Evolutionary conservation across 2,329 filamentous ascomycete genomes (phyloP).

Genomic region (Diaporthe citrichinensis): DNA sequence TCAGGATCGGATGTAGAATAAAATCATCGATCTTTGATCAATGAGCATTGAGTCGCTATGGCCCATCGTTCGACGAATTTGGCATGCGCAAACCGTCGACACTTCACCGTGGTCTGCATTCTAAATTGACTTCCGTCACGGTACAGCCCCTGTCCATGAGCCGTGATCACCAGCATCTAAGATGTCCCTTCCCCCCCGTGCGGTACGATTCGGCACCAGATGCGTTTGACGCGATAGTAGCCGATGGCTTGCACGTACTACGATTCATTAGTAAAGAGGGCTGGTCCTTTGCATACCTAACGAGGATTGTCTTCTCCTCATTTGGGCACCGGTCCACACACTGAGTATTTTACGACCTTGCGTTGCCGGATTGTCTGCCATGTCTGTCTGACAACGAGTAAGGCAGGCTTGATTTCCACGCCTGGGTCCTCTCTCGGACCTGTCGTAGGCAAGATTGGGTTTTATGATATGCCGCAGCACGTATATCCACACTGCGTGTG

Average conservation of each 20-base stretch:
- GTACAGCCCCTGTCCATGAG: conserved; percentile 54
- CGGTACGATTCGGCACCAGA: conserved; percentile 45
- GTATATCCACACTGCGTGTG: conserved; percentile 21
- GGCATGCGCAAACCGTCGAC: conserved; percentile 27
- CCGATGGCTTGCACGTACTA: conserved; percentile 4
- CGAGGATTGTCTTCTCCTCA: not conserved
- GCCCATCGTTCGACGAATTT: conserved; percentile 13
- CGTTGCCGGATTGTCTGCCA: conserved; percentile 23
- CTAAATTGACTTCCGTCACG: conserved; percentile 43
- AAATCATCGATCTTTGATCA: conserved; percentile 23
- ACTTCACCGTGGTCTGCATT: conserved; percentile 17
- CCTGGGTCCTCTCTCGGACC: conserved; percentile 23
- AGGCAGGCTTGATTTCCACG: conserved; percentile 28
- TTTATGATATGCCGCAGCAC: conserved; percentile 27
- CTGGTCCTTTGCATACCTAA: conserved; percentile 2
- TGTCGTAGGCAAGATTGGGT: conserved; percentile 36
- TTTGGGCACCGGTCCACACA: conserved; percentile 20
- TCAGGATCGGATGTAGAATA: conserved; percentile 45
- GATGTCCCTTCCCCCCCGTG: conserved; percentile 43
- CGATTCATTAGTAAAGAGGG: conserved; percentile 9
- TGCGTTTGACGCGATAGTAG: conserved; percentile 37
- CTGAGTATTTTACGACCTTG: conserved; percentile 15
- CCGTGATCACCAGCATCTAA: conserved; percentile 54
- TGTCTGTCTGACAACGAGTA: conserved; percentile 23
- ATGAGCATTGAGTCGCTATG: conserved; percentile 9